Evolutionary conservation across 2,329 filamentous ascomycete genomes (phyloP), one percentile per base, ranked within the genome.

Genomic region (Myriosclerotinia scirpicola): DNA sequence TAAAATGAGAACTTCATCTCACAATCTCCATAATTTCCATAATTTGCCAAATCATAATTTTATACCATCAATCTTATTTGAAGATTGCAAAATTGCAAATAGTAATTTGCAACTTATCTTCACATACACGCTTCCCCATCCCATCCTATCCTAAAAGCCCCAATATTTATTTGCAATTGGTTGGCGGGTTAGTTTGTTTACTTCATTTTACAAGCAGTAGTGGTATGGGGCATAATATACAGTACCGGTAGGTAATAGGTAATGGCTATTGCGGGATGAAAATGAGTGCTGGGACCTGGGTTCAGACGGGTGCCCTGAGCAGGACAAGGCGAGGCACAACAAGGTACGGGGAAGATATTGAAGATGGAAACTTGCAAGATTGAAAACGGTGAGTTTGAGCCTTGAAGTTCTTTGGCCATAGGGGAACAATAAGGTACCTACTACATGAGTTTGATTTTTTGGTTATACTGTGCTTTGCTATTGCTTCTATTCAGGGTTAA

Each of bases 221-320:
- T 48, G 62, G 42, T n/a, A 59, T 65, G 63, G 63, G 53, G 54
- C 63, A 65, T 3, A 30, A 30, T 50, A 52, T 6, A 34, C 30
- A 34, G 30, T 34, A 34, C 30, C 38, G 12, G 52, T 60, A 50
- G 58, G 30, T 26, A 26, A 34, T 60, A n/a, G n/a, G n/a, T n/a
- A 50, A 59, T 59, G 61, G 61, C 38, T 56, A 36, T 65, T 59
- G 63, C 53, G 63, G 54, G 63, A 65, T 59, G 53, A 5, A 20
- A 56, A 46, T 50, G 30, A 15, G 30, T 60, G 44, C 44, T 60
- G 52, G 53, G 44, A 42, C 53, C 36, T 65, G 26, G 38, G n/a
- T 15, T 22, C 8, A 34, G 61, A 64, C 52, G 63, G 63, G 54
- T 59, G 63, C 22, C 63, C 54, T 63, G 42, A 34, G 44, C 8